Percentiles rank a stretch among this genome's conserved stretches.
These are phyloP conservation scores for Monoraphidium neglectum DNA, from an alignment of 139 green algal genomes.

Conservation along the genomic window DNA sequence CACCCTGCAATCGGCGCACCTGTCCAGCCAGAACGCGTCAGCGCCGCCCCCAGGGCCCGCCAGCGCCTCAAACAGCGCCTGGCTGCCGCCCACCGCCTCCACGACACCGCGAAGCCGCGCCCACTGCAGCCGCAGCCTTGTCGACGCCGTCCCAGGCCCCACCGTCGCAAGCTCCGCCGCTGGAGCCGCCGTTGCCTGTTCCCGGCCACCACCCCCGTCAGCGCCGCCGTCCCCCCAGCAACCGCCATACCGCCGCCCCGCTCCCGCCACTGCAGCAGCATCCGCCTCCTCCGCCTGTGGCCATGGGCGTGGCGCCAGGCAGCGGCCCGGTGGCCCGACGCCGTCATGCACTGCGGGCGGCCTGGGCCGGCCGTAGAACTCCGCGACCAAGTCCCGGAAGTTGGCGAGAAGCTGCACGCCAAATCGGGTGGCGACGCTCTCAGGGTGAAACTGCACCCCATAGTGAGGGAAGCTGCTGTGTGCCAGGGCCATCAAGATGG, in stretches of 20 bases:
- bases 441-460: constrained; percentile 97
- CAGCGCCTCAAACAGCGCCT: constrained; percentile 43
- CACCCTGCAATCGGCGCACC: constrained; percentile 46
- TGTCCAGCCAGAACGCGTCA: constrained; percentile 95
- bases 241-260: background rate
- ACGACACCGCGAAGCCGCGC: constrained; percentile 23
- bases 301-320: constrained; percentile 3
- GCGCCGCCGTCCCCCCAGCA: no score
- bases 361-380: background rate
- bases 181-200: no score
- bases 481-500: constrained; percentile 85
- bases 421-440: constrained; percentile 84
- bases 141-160: no score
- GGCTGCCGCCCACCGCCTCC: constrained; percentile 27
- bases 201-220: no score
- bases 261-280: background rate
- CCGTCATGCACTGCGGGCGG: background rate
- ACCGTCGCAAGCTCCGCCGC: no score
- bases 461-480: constrained; percentile 78
- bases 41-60: constrained; percentile 24
- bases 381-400: constrained; percentile 75
- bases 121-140: constrained; percentile 37
- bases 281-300: background rate
- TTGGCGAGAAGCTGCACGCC: constrained; percentile 84
- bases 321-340: constrained; percentile 21